Conservation (phyloP, 371 early-diverging fungal genomes). For the Mucor irregularis region DNA sequence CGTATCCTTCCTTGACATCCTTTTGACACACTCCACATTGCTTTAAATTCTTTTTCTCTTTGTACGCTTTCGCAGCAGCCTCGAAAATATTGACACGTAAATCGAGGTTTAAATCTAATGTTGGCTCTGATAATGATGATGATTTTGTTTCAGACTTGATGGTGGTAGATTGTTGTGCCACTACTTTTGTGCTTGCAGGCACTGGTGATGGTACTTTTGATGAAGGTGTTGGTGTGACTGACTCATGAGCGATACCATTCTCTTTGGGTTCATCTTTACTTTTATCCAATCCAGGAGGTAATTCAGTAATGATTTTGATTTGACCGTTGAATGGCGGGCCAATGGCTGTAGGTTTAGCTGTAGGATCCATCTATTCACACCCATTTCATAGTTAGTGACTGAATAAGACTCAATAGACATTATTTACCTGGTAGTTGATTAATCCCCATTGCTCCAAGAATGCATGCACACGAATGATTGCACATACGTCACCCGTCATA, state of each 20-base stretch:
- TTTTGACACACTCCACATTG: no score
- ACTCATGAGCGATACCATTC: not conserved
- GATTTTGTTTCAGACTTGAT: not conserved
- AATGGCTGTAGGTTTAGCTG: conserved; percentile 84
- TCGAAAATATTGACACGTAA: conserved; percentile 22
- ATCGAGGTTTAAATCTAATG: conserved; percentile 21
- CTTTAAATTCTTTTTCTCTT: conserved; percentile 5
- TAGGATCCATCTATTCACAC: conserved; percentile 77
- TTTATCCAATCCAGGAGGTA: conserved; percentile 16
- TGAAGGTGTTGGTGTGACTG: not conserved
- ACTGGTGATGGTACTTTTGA: not conserved
- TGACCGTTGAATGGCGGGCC: conserved; percentile 92
- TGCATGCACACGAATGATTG: conserved; percentile 95
- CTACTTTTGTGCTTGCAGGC: not conserved
- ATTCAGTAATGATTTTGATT: conserved; percentile 56
- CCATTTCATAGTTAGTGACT: not conserved
- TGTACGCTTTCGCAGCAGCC: not conserved
- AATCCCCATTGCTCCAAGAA: conserved; percentile 99
- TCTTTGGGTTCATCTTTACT: not conserved
- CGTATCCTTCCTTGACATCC: not conserved
- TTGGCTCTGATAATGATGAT: not conserved
- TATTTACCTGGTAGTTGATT: conserved; percentile 94
- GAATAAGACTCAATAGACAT: conserved; percentile 4
- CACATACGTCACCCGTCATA: conserved; percentile 95
- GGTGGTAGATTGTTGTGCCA: not conserved